These are phyloP conservation scores for Umbelopsis isabellina DNA, from an alignment of 192 early-diverging fungal species.

Conservation along the genomic window DNA sequence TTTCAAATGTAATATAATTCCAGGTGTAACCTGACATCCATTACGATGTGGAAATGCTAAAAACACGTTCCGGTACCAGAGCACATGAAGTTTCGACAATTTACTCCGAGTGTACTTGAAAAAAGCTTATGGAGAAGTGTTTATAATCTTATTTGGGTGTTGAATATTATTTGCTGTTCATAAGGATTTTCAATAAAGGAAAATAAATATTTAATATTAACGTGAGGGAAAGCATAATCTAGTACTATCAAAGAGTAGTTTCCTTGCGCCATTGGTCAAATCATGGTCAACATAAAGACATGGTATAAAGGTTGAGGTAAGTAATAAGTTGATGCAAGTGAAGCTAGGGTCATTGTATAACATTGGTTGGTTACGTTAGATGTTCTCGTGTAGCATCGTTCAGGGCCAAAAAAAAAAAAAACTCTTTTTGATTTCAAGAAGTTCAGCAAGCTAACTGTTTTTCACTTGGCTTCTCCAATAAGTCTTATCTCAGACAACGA, in stretches of 20 bases:
- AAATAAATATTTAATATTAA: background rate
- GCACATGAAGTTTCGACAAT: background rate
- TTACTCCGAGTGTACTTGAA: background rate
- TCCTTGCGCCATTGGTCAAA: too few relatives aligned
- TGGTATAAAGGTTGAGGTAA: background rate
- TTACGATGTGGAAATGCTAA: background rate
- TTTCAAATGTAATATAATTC: constrained; percentile 3
- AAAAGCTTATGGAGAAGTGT: too few relatives aligned
- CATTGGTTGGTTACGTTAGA: background rate
- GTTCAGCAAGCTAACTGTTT: constrained; percentile 7
- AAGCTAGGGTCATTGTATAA: background rate
- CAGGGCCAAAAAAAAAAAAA: background rate
- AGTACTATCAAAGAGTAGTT: too few relatives aligned
- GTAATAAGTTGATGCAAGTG: background rate
- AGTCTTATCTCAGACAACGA: constrained; percentile 17
- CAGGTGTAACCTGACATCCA: constrained; percentile 19
- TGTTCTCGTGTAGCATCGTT: too few relatives aligned
- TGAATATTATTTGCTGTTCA: too few relatives aligned
- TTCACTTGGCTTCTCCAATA: constrained; percentile 21
- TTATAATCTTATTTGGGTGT: too few relatives aligned
- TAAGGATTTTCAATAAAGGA: too few relatives aligned
- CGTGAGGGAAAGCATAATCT: background rate
- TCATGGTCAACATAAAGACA: too few relatives aligned
- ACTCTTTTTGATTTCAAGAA: background rate
- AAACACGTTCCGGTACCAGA: background rate